phyloP scores from a whole-genome alignment of 345 rosid genomes.

The Dipteronia dyeriana region DNA sequence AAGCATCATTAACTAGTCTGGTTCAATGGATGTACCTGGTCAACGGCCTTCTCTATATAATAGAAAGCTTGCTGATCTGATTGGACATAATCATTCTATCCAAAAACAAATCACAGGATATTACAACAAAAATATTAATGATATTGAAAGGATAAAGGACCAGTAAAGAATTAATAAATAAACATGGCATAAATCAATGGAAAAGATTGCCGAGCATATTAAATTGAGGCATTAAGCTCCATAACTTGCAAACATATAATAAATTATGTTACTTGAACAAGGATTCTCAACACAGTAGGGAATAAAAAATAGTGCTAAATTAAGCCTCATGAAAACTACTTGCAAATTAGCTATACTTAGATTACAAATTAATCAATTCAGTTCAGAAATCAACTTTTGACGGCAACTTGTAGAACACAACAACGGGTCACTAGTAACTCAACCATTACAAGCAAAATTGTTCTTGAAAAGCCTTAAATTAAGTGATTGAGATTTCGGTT shows the following conservation, averaged over 20 bases:
- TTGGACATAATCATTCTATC: conserved; percentile 69
- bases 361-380: neutral
- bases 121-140: neutral
- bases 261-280: neutral
- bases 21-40: conserved; percentile 57
- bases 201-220: neutral
- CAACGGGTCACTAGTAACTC: neutral
- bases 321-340: neutral
- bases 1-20: conserved; percentile 7
- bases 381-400: neutral
- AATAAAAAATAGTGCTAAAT: neutral
- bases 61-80: conserved; percentile 91
- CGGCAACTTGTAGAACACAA: neutral
- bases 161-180: neutral
- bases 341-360: neutral
- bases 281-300: neutral
- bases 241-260: too few relatives aligned
- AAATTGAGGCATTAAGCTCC: neutral
- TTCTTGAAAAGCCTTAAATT: neutral
- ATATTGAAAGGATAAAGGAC: neutral
- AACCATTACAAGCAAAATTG: neutral
- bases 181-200: neutral
- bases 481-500: neutral
- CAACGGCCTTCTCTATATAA: conserved; percentile 90
- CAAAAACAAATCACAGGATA: conserved; percentile 9